Evolutionary conservation across 768 basidiomycete genomes (phyloP).

Genomic region (Lactarius hatsudake): DNA sequence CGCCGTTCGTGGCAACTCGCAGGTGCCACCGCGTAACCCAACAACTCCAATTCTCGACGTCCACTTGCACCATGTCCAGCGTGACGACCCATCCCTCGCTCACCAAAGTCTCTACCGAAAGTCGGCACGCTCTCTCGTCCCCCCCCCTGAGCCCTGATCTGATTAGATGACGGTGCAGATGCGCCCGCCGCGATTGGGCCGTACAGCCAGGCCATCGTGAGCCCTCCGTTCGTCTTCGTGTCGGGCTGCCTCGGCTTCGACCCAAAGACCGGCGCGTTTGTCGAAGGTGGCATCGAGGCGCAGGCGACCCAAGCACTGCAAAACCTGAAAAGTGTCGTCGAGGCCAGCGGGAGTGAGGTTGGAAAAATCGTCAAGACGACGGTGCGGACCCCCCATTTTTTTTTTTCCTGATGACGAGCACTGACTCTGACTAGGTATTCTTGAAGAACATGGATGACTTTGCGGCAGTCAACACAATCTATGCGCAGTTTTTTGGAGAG

Average conservation of each 20-base stretch:
- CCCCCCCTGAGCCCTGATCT: neutral
- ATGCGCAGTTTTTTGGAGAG: slow-evolving; percentile 79
- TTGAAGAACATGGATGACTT: slow-evolving; percentile 94
- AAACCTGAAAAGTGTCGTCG: slow-evolving; percentile 81
- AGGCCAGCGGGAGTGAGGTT: slow-evolving; percentile 75
- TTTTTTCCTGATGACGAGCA: no score
- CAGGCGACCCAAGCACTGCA: slow-evolving; percentile 83
- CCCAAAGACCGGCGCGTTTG: slow-evolving; percentile 66
- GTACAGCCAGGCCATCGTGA: slow-evolving; percentile 84
- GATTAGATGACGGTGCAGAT: slow-evolving; percentile 40
- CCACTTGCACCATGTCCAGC: slow-evolving; percentile 30
- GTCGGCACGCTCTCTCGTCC: neutral
- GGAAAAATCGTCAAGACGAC: slow-evolving; percentile 90
- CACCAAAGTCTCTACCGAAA: slow-evolving; percentile 38
- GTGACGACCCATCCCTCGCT: slow-evolving; percentile 39
- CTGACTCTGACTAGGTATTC: slow-evolving; percentile 60
- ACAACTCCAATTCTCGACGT: neutral
- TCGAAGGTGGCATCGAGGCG: slow-evolving; percentile 69
- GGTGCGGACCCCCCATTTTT: slow-evolving; percentile 45
- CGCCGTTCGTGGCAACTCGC: neutral
- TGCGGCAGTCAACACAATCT: slow-evolving; percentile 73
- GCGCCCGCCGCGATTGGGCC: slow-evolving; percentile 82
- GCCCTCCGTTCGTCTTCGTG: slow-evolving; percentile 80
- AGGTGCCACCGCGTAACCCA: neutral
- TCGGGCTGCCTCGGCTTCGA: slow-evolving; percentile 88